Evolutionary conservation across 345 rosid species (phyloP).

Genomic region (Bruguiera parviflora): DNA sequence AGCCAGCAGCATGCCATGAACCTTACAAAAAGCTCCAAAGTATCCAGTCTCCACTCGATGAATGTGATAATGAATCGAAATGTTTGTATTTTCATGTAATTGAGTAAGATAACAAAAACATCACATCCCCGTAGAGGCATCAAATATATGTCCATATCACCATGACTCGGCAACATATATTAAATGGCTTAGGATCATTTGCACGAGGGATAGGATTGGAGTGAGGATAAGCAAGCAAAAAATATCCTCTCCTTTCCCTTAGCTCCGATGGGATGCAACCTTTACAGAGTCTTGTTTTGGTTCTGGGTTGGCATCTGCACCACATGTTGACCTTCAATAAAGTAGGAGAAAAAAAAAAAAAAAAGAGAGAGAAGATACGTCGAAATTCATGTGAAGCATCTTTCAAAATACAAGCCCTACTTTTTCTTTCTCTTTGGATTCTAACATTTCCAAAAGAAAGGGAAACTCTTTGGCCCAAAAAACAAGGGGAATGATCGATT

Average conservation of each 20-base stretch:
- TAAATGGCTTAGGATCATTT: background rate
- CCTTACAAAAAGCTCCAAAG: too few relatives aligned
- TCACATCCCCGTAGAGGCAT: background rate
- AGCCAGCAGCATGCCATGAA: too few relatives aligned
- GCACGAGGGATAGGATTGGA: conserved; percentile 2
- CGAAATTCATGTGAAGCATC: conserved; percentile 3
- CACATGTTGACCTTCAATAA: background rate
- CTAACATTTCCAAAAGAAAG: background rate
- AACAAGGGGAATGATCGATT: too few relatives aligned
- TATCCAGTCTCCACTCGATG: too few relatives aligned
- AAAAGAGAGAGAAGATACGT: background rate
- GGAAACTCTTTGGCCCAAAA: background rate
- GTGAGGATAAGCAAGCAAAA: conserved; percentile 13
- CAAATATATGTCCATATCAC: background rate
- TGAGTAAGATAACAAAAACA: background rate
- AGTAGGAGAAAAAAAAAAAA: too few relatives aligned
- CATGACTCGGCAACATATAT: background rate
- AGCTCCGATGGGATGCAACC: background rate
- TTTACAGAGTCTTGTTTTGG: background rate
- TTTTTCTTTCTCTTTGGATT: background rate
- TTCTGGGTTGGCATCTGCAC: background rate
- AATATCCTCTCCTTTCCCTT: background rate
- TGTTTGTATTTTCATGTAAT: too few relatives aligned
- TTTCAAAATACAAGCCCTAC: background rate
- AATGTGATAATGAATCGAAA: too few relatives aligned